phyloP scores from a whole-genome alignment of 345 rosid species.

The Pistacia vera region DNA sequence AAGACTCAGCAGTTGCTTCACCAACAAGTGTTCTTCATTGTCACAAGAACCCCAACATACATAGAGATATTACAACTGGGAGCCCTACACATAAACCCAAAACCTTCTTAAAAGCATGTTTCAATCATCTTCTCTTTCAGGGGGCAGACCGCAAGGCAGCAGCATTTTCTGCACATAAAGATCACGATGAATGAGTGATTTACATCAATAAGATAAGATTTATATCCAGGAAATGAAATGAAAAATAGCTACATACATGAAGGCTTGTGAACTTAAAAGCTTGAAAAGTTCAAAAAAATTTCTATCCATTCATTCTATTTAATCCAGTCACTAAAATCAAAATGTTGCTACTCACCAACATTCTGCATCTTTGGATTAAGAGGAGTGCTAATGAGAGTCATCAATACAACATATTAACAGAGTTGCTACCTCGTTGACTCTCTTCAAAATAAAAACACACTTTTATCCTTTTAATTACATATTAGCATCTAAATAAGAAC shows the following conservation, averaged over 20 bases:
- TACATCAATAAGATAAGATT: background rate
- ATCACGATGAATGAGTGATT: background rate
- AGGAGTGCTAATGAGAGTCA: no score
- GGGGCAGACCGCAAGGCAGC: conserved; percentile 92
- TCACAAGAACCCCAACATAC: background rate
- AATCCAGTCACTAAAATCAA: no score
- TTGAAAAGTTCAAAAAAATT: no score
- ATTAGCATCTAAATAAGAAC: no score
- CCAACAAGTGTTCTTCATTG: background rate
- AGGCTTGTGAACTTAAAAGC: no score
- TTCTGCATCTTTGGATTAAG: no score
- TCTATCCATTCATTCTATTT: no score
- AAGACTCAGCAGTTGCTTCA: background rate
- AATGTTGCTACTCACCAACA: no score
- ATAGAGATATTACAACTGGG: background rate
- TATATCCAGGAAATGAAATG: background rate
- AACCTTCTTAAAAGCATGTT: background rate
- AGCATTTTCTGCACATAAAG: conserved; percentile 84
- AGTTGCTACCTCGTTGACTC: no score
- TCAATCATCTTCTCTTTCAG: conserved; percentile 91
- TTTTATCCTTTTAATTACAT: no score
- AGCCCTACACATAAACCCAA: background rate
- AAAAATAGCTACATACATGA: background rate
- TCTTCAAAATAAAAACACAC: no score
- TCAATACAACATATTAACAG: no score